Evolutionary conservation across 192 early-diverging fungal genomes (phyloP).

Genomic region (Entomortierella lignicola): DNA sequence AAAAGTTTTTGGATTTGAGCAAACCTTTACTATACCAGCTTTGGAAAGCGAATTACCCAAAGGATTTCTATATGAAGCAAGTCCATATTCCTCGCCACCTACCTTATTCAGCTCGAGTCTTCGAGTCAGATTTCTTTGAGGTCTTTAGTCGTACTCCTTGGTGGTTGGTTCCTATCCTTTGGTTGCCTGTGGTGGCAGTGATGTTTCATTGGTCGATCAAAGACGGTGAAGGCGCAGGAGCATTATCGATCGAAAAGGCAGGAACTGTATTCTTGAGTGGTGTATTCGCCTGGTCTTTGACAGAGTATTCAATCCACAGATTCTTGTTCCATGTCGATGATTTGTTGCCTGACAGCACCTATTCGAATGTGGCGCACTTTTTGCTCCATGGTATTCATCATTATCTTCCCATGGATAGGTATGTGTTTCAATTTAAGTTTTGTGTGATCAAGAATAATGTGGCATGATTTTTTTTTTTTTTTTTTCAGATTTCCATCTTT

Average conservation of each 20-base stretch:
- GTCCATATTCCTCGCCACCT: constrained; percentile 88
- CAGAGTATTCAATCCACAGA: constrained; percentile 90
- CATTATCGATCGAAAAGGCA: constrained; percentile 47
- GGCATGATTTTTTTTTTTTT: constrained; percentile 23
- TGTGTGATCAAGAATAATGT: not conserved
- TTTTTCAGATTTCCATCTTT: not conserved
- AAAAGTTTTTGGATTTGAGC: constrained; percentile 80
- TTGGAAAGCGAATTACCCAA: constrained; percentile 72
- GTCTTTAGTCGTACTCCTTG: constrained; percentile 86
- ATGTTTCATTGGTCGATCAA: constrained; percentile 55
- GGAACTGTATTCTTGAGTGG: constrained; percentile 70
- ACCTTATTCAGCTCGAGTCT: constrained; percentile 81
- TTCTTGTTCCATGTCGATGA: constrained; percentile 93
- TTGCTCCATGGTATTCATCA: constrained; percentile 94
- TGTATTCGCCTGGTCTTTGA: constrained; percentile 80
- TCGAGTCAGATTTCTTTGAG: constrained; percentile 82
- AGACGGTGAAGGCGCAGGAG: constrained; percentile 43
- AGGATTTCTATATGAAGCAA: constrained; percentile 86
- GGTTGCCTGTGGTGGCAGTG: constrained; percentile 74
- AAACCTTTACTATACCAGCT: constrained; percentile 88
- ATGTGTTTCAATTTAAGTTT: too few species aligned
- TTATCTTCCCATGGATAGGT: constrained; percentile 94
- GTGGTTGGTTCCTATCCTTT: constrained; percentile 87
- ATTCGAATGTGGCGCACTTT: constrained; percentile 83
- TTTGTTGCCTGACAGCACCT: constrained; percentile 79